Base-by-base conservation (phyloP, 495 filamentous ascomycete species). In the Recurvomyces mirabilis region DNA sequence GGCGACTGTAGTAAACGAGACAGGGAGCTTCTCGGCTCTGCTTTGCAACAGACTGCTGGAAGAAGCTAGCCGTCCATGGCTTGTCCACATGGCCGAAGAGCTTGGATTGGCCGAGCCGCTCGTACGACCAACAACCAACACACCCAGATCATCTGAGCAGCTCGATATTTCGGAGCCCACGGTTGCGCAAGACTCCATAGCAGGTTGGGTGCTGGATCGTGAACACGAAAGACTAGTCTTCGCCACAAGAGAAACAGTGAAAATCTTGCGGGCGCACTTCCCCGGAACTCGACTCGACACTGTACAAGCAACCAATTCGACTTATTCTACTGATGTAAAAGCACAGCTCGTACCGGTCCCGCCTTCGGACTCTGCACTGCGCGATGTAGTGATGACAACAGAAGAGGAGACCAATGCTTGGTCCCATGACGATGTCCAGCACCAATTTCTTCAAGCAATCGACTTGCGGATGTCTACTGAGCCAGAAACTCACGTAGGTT, bases 51-150 rank as follows among this genome's bases (percentile, higher is more conserved):
- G 34, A n/a, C n/a, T 37, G 5, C 61, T 85, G 30, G 66, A 78
- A 21, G 74, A 75, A 13, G 73, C 82, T 0, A 76, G 76, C 9
- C 53, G 58, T 26, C 81, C 89, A 2, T 94, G 84, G 79, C 68
- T 83, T 28, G 71, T 77, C 14, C 74, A 80, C 38, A 65, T 83
- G 1, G 62, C 51, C 18, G 62, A 60, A 34, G 51, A 39, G 33
- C 42, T 49, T 25, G 52, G 22, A 11, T 37, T 38, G 29, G n/a
- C n/a, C n/a, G n/a, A n/a, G n/a, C n/a, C n/a, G n/a, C n/a, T n/a
- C n/a, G n/a, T n/a, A n/a, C n/a, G n/a, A n/a, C n/a, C n/a, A n/a
- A n/a, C n/a, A n/a, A n/a, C n/a, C n/a, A n/a, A 47, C 23, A 13
- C 6, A 31, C 49, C 14, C 28, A 28, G 11, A 39, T 46, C 26